Evolutionary conservation across 768 basidiomycete species (phyloP), one percentile per base, ranked within the genome.

Genomic region (Phaffia australis): DNA sequence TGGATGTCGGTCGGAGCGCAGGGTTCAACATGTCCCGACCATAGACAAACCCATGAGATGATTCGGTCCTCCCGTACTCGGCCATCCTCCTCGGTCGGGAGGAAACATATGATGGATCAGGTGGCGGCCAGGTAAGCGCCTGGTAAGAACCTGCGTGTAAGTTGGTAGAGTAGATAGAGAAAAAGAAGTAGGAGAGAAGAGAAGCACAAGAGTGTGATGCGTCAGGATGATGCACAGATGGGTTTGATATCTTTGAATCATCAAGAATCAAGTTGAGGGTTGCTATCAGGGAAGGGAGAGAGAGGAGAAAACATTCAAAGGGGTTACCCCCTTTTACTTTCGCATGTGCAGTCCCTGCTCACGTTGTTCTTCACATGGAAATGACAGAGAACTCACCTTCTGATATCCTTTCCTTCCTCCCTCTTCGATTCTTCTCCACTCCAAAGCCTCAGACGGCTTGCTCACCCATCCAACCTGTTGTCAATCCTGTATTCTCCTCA

Each of bases 71-170:
- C 35, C 35, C 35, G 11, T 4, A 11, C 35, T 42, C 35, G 11
- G 11, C 11, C 35, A 42, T 11, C 35, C 35, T 42, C 46, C 15
- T 30, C 11, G 25, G 56, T 29, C 1, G 64, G 23, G 25, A 58
- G 23, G 55, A 54, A 23, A 55, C 54, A 29, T 62, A 64, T 15
- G 62, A 59, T 0, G 62, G 67, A 54, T 69, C 63, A n/a, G 63
- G 32, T 0, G 67, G 67, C 15, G 67, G 67, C 67, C 67, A 69
- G 58, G 62, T 63, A 19, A 69, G 58, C 16, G 67, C 29, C 23
- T 30, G 46, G 50, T 69, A 69, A 19, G 50, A 9, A n/a, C 63
- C 56, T 69, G 35, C 11, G 11, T 11, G 35, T 42, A 42, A 4
- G 11, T 42, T 11, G 35, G 35, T 11, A 42, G 35, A 42, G 8